Base-by-base conservation (phyloP, 306 rosid species). In the Carpinus viminea region DNA sequence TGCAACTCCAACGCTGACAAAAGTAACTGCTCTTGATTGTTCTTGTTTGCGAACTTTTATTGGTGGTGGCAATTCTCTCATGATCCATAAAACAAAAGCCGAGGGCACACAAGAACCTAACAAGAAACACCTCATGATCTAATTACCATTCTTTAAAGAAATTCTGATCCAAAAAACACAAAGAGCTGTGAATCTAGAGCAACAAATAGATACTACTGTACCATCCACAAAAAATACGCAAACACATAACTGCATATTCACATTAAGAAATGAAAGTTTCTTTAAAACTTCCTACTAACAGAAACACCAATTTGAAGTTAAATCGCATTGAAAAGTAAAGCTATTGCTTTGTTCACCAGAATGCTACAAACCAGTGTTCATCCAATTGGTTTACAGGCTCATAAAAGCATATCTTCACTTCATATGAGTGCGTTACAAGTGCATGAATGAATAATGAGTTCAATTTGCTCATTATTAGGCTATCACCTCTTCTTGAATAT, bases 41-140 rank as follows among this genome's bases (percentile, higher is more conserved):
- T 88, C 87, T 57, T 15, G 74, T 85, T 26, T 71, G 61, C 71
- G 66, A 78, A 78, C 68, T 28, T 73, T 69, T 48, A 74, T 77
- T 8, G 80, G 83, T 13, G 92, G 89, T 31, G 92, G 97, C 85
- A 91, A 70, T 83, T 88, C 93, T 85, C 94, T 87, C 75, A 85
- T 87, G 53, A 86, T 84, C 97, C 97, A 91, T 77, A 92, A 75
- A 55, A 87, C 78, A 82, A 79, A 85, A 72, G 94, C 91, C 13
- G 97, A 88, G 13, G 97, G 94, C 36, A 88, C 77, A 82, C 81
- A 86, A 77, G 89, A 87, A 55, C 97, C 94, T 92, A 75, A 46
- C 51, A 79, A 72, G 62, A 46, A 64, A 65, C 64, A 38, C 66
- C 65, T 59, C 65, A 59, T 59, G 28, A 59, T 24, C 13, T 20